Evolutionary conservation across 1,284 basidiomycete genomes (phyloP).

Genomic region (Veloboletus limbatus): DNA sequence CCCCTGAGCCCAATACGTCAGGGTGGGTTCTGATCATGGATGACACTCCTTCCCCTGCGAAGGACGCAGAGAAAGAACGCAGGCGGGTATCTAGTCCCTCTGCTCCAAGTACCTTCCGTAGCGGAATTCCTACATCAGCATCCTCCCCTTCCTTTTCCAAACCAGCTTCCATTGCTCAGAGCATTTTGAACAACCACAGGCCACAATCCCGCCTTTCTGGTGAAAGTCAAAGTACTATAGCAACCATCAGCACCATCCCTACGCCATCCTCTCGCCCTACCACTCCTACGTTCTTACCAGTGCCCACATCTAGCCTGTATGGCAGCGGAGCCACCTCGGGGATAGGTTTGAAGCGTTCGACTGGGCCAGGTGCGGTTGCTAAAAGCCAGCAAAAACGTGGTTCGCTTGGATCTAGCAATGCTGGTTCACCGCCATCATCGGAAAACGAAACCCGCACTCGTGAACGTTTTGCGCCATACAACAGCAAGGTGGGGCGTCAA

Average conservation of each 20-base stretch:
- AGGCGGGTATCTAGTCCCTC: constrained; percentile 61
- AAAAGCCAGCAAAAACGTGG: constrained; percentile 52
- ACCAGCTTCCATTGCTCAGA: constrained; percentile 39
- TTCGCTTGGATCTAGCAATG: constrained; percentile 50
- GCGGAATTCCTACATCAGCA: constrained; percentile 37
- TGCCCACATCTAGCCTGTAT: constrained; percentile 54
- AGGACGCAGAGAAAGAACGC: constrained; percentile 51
- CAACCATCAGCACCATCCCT: constrained; percentile 58
- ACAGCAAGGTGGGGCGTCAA: constrained; percentile 35
- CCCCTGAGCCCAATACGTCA: constrained; percentile 54
- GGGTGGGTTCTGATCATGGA: constrained; percentile 85
- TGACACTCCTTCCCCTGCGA: constrained; percentile 69
- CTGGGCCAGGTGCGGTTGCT: constrained; percentile 42
- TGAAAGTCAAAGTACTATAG: constrained; percentile 51
- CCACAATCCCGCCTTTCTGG: constrained; percentile 71
- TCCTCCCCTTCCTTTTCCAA: constrained; percentile 38
- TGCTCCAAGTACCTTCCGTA: constrained; percentile 41
- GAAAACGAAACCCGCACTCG: constrained; percentile 32
- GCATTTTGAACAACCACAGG: constrained; percentile 46
- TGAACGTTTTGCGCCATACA: constrained; percentile 39
- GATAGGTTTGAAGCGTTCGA: constrained; percentile 56
- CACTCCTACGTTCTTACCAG: constrained; percentile 71
- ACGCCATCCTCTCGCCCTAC: constrained; percentile 69
- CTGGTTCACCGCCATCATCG: constrained; percentile 32
- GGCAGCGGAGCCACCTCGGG: constrained; percentile 37